These are phyloP conservation scores for Apostasia shenzhenica DNA, from an alignment of 106 monocot genomes.

Conservation along the genomic window DNA sequence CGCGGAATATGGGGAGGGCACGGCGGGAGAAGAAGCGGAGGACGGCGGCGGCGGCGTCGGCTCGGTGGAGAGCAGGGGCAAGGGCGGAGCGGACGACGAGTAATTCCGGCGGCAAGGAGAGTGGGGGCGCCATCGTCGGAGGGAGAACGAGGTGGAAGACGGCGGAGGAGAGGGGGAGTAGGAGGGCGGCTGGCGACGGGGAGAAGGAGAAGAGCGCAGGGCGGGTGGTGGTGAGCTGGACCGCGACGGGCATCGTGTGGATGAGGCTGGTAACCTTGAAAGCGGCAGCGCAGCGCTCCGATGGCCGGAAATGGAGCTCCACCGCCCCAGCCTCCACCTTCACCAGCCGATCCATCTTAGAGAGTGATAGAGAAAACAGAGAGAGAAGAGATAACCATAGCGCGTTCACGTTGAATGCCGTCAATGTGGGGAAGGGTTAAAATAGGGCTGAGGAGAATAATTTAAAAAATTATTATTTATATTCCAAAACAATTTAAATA, in stretches of 20 bases:
- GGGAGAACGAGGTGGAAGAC: conserved; percentile 4
- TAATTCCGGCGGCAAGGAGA: conserved; percentile 13
- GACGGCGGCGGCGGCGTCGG: not conserved
- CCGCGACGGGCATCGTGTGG: conserved; percentile 20
- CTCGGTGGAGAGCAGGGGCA: conserved; percentile 4
- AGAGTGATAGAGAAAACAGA: no score
- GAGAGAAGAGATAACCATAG: no score
- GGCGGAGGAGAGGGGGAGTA: conserved; percentile 17
- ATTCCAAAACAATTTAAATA: no score
- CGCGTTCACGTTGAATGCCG: no score
- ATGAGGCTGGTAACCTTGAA: conserved; percentile 12
- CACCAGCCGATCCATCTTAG: conserved; percentile 1
- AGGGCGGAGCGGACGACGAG: conserved; percentile 9
- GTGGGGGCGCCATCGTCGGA: conserved; percentile 1
- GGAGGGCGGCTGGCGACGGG: conserved; percentile 1
- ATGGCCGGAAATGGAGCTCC: conserved; percentile 1
- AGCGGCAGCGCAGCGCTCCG: not conserved
- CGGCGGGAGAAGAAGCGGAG: conserved; percentile 5
- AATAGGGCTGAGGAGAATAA: no score
- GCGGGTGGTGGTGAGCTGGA: conserved; percentile 11
- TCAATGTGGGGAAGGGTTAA: no score
- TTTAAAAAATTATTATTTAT: no score
- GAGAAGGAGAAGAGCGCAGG: conserved; percentile 1
- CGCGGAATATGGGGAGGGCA: not conserved
- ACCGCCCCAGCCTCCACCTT: not conserved